A percentile compares a stretch with the other conserved stretches of the same genome.
Conservation (phyloP, 2,329 filamentous ascomycete species). For the Aspergillus nomiae region DNA sequence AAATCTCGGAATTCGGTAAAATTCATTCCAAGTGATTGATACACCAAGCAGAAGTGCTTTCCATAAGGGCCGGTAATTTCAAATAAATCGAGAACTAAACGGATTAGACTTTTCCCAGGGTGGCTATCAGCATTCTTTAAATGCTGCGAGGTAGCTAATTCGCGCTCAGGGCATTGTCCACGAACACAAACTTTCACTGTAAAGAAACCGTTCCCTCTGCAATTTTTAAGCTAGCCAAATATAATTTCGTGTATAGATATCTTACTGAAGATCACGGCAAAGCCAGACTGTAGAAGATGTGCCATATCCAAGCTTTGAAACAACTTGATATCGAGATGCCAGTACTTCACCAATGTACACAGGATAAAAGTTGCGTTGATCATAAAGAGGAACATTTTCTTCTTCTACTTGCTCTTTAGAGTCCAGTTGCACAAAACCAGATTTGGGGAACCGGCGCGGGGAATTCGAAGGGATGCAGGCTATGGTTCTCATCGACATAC, state of each 20-base stretch:
- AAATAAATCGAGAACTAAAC: constrained; percentile 32
- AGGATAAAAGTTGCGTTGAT: constrained; percentile 16
- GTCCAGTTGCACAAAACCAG: constrained; percentile 14
- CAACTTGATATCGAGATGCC: constrained; percentile 19
- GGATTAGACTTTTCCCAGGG: constrained; percentile 22
- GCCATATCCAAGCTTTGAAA: constrained; percentile 28
- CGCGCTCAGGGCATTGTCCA: constrained; percentile 11
- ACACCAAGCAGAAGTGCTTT: constrained; percentile 27
- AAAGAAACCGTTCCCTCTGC: constrained; percentile 7
- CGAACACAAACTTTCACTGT: constrained; percentile 16
- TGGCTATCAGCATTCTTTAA: constrained; percentile 18
- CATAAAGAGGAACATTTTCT: constrained; percentile 15
- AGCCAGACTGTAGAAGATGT: constrained; percentile 27
- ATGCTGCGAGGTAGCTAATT: constrained; percentile 25
- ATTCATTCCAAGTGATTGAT: constrained; percentile 26
- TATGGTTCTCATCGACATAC: not conserved
- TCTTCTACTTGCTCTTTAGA: constrained; percentile 14
- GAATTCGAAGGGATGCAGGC: not conserved
- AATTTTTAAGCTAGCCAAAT: not conserved
- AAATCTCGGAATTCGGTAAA: constrained; percentile 19
- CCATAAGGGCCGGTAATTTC: constrained; percentile 25
- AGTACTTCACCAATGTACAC: constrained; percentile 19
- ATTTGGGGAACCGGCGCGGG: not conserved
- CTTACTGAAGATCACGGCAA: constrained; percentile 21
- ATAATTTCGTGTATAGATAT: not conserved